phyloP scores from a whole-genome alignment of 139 green algal species.

The Chlamydomonas incerta region DNA sequence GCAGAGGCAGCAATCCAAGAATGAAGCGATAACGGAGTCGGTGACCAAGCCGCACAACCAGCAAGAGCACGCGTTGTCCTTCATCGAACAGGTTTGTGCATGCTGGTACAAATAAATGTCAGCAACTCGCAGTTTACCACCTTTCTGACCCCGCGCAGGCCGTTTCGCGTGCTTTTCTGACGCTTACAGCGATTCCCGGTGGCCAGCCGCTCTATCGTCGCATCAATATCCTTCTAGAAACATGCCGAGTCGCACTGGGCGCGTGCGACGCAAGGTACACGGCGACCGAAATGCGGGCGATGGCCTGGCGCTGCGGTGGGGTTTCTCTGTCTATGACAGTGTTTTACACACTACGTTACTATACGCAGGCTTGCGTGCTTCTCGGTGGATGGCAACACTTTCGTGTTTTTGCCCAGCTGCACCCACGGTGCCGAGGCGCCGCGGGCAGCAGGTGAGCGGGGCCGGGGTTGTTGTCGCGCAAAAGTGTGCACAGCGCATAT shows the following conservation, averaged over 20 bases:
- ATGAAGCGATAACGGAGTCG: too few species aligned
- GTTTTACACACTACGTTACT: too few species aligned
- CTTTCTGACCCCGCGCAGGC: too few species aligned
- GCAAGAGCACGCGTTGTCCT: too few species aligned
- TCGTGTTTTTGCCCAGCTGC: not conserved
- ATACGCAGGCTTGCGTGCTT: not conserved
- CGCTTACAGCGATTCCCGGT: not conserved
- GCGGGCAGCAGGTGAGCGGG: not conserved
- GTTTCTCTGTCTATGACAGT: not conserved
- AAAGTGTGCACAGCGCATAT: too few species aligned
- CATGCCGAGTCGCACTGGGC: not conserved
- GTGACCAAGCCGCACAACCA: too few species aligned
- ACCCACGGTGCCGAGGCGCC: not conserved
- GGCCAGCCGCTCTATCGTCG: not conserved
- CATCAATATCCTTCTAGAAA: not conserved
- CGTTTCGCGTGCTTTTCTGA: not conserved
- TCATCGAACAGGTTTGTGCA: too few species aligned
- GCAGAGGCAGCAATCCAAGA: too few species aligned
- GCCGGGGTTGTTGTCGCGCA: too few species aligned
- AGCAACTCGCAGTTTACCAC: too few species aligned
- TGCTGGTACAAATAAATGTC: too few species aligned
- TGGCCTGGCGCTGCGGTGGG: not conserved
- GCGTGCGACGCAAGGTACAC: slow-evolving; percentile 11
- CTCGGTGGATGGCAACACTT: not conserved
- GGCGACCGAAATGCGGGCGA: too few species aligned